phyloP scores from a whole-genome alignment of 2,329 filamentous ascomycete species.

The Ascochyta lentis region DNA sequence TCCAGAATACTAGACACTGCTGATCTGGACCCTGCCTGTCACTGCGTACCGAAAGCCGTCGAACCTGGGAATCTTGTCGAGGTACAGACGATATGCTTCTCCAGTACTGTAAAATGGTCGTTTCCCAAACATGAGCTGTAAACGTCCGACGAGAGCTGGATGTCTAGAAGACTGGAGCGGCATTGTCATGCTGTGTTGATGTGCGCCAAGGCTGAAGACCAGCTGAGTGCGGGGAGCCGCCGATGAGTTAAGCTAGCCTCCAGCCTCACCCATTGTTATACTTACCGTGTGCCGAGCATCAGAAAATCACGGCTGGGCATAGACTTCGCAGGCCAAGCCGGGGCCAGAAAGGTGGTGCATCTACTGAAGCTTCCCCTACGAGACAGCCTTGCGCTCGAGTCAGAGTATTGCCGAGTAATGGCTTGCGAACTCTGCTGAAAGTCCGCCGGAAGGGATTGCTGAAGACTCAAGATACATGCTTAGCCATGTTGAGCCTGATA shows the following conservation, averaged over 20 bases:
- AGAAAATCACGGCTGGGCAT: not conserved
- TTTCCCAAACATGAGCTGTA: not conserved
- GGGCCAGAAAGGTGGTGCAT: not conserved
- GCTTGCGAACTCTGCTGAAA: not conserved
- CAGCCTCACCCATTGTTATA: not conserved
- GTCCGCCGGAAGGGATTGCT: too few relatives aligned
- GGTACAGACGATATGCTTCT: not conserved
- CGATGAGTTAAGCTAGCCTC: not conserved
- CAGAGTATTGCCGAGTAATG: not conserved
- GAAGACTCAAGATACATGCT: too few relatives aligned
- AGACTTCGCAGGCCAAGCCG: not conserved
- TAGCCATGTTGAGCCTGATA: too few relatives aligned
- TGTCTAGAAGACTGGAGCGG: not conserved
- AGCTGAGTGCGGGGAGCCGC: constrained; percentile 11
- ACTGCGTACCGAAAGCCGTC: not conserved
- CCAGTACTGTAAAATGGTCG: not conserved
- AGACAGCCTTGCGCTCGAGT: not conserved
- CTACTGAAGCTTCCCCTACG: not conserved
- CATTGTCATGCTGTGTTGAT: not conserved
- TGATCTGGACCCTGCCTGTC: constrained; percentile 6
- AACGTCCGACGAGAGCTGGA: not conserved
- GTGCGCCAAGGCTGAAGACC: not conserved
- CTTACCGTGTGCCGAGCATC: not conserved
- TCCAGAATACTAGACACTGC: not conserved
- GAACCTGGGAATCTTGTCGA: not conserved